Percentiles rank a stretch among this genome's conserved stretches.
Evolutionary conservation across 257 asterid genomes (phyloP).

Genomic region (Thymus quinquecostatus): DNA sequence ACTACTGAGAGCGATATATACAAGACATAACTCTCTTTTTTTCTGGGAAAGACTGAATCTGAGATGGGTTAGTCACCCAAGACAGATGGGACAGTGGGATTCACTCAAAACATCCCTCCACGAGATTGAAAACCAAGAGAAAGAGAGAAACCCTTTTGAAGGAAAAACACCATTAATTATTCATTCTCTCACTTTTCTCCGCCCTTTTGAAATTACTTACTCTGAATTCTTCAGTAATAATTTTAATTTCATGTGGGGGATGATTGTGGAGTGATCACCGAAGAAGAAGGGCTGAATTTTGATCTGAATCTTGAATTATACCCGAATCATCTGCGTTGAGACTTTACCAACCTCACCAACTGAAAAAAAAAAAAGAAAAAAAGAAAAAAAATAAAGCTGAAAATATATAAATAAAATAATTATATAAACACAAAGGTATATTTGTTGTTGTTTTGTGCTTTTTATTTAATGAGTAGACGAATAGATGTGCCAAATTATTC

Average conservation of each 20-base stretch:
- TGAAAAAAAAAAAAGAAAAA: slow-evolving; percentile 1
- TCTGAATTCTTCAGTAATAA: not conserved
- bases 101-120: slow-evolving; percentile 44
- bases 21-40: slow-evolving; percentile 7
- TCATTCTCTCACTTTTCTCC: not conserved
- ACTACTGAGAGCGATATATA: slow-evolving; percentile 10
- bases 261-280: slow-evolving; percentile 26
- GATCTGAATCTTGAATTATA: slow-evolving; percentile 33
- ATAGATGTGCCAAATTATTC: not conserved
- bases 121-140: slow-evolving; percentile 22
- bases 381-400: slow-evolving; percentile 1
- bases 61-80: slow-evolving; percentile 32
- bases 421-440: not conserved
- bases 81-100: slow-evolving; percentile 32
- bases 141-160: slow-evolving; percentile 20
- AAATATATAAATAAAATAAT: not conserved
- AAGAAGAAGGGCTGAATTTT: slow-evolving; percentile 29
- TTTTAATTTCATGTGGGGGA: not conserved
- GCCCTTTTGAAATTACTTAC: not conserved
- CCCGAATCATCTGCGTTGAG: slow-evolving; percentile 27
- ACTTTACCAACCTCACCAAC: slow-evolving; percentile 31
- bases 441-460: slow-evolving; percentile 3
- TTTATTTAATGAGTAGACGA: not conserved
- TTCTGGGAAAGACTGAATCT: slow-evolving; percentile 44
- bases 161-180: slow-evolving; percentile 20